phyloP scores from a whole-genome alignment of 306 rosid species.

The Abrus precatorius region DNA sequence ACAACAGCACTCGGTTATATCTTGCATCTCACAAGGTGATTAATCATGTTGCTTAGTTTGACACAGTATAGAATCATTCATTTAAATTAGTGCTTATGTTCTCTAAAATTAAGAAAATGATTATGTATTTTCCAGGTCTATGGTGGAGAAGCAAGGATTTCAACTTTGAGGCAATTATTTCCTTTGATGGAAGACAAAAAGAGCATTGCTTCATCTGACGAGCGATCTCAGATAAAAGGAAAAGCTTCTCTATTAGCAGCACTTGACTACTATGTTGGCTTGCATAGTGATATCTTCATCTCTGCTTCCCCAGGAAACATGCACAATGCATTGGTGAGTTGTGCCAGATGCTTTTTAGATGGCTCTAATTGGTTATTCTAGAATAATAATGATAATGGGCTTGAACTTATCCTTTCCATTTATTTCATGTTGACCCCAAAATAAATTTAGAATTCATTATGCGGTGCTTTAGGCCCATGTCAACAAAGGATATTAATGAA shows the following conservation, averaged over 20 bases:
- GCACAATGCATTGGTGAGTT: conserved; percentile 98
- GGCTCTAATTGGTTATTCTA: conserved; percentile 15
- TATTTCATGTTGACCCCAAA: conserved; percentile 37
- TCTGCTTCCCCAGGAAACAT: conserved; percentile 99
- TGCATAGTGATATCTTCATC: conserved; percentile 92
- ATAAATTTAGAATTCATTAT: conserved; percentile 9
- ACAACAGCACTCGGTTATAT: conserved; percentile 89
- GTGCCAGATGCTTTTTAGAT: conserved; percentile 32
- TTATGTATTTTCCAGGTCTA: conserved; percentile 70
- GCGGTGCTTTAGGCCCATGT: conserved; percentile 20
- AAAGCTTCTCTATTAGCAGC: conserved; percentile 98
- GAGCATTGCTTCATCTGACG: conserved; percentile 83
- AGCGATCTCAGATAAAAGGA: conserved; percentile 80
- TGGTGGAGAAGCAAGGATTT: conserved; percentile 95
- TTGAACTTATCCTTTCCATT: conserved; percentile 13
- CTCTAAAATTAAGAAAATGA: conserved; percentile 21
- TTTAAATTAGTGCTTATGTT: conserved; percentile 7
- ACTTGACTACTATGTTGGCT: conserved; percentile 85
- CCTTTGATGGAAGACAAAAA: conserved; percentile 95
- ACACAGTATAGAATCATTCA: conserved; percentile 9
- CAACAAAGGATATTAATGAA: conserved; percentile 12
- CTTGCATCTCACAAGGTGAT: conserved; percentile 99
- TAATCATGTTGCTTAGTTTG: conserved; percentile 41
- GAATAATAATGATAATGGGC: conserved; percentile 18
- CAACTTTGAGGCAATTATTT: conserved; percentile 73